Base-by-base conservation (phyloP, 106 monocot genomes). In the Allium sativum region DNA sequence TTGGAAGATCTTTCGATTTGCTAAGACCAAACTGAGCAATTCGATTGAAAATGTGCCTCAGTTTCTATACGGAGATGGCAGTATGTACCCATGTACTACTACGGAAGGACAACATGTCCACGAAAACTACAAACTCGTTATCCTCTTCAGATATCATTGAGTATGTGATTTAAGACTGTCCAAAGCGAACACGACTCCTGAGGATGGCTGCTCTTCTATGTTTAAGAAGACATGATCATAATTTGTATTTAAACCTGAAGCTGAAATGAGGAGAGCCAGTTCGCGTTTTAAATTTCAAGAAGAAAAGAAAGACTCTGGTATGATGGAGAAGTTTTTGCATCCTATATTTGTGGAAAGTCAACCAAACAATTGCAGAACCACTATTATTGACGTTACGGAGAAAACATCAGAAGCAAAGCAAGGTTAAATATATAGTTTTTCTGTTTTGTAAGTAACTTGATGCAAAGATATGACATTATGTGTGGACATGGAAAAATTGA, bases 31-130 rank as follows among this genome's bases (percentile, higher is more conserved):
- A 92, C 96, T 98, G 22, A 79, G 91, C 13, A 88, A 75, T 82
- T 79, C 96, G 64, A 82, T 72, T 74, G 82, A 82, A 69, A 82
- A 72, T 1, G 72, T 98, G 70, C 82, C 88, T 72, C 96, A 98
- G 56, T 81, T 98, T 66, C 18, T 84, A 18, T 98, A 98, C 67
- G 96, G 96, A 72, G 91, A 98, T 74, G 96, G 92, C 81, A 84
- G 92, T 66, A 79, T 98, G 88, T 90, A 98, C 76, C 96, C 96
- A 19, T n/a, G n/a, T n/a, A 91, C 96, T 56, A 98, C 79, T 52
- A 98, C 92, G 96, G 96, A 98, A 70, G 96, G 80, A 88, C 91
- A 40, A 98, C 92, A 55, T 98, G 96, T 54, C 96, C 87, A 48
- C 65, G 58, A 62, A 50, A 69, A 58, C 73, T 52, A 45, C 44